These are phyloP conservation scores for Eimeria mitis DNA, from an alignment of 169 alveolate genomes.

Conservation along the genomic window DNA sequence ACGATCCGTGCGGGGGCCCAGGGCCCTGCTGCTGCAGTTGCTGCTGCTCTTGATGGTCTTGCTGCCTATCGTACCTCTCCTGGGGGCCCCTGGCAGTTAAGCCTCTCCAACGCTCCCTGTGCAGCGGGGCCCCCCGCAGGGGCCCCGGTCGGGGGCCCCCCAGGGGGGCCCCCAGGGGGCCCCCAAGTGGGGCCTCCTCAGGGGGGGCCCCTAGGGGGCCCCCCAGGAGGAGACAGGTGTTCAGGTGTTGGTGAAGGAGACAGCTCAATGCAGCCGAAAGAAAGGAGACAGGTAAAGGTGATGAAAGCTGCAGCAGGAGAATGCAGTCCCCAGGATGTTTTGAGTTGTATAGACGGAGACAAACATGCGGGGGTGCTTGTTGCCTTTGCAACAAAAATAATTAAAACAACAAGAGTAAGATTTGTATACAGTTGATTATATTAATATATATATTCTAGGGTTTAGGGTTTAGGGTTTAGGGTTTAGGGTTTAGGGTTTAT, in stretches of 20 bases:
- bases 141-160: background rate
- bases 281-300: background rate
- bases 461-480: background rate
- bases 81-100: constrained; percentile 20
- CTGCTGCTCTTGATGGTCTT: constrained; percentile 38
- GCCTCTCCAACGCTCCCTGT: background rate
- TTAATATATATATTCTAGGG: too few species aligned
- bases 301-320: constrained; percentile 33
- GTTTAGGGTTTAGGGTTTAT: background rate
- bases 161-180: constrained; percentile 8
- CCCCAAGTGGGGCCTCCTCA: background rate
- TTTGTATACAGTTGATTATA: too few species aligned
- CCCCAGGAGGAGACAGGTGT: background rate
- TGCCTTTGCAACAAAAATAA: constrained; percentile 2
- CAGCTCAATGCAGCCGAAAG: background rate
- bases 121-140: background rate
- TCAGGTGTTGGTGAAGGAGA: background rate
- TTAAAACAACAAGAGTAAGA: background rate
- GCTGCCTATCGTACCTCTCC: background rate
- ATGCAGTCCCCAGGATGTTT: constrained; percentile 20
- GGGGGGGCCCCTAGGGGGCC: too few species aligned
- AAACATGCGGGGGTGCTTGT: constrained; percentile 2
- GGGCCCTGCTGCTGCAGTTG: constrained; percentile 50
- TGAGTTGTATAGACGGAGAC: background rate
- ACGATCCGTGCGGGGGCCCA: constrained; percentile 4